Percentiles rank a stretch among this genome's conserved stretches.
Evolutionary conservation across 2,329 filamentous ascomycete genomes (phyloP).

Genomic region (Penicillium sp.): DNA sequence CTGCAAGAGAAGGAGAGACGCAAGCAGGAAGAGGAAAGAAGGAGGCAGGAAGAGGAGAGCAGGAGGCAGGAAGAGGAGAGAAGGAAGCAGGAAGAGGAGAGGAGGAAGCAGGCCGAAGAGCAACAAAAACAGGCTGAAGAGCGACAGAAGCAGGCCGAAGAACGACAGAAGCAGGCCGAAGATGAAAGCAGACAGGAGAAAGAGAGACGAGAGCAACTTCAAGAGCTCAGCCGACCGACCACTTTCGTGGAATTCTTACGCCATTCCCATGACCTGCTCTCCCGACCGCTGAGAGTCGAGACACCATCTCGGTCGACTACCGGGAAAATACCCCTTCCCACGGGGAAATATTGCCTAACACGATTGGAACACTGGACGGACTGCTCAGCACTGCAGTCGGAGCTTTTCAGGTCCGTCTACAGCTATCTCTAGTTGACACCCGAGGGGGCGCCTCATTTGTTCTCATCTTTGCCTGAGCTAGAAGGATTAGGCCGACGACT

Average conservation of each 20-base stretch:
- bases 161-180: too few relatives aligned
- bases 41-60: too few relatives aligned
- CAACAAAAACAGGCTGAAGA: too few relatives aligned
- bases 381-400: slow-evolving; percentile 15
- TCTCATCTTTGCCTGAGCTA: slow-evolving; percentile 20
- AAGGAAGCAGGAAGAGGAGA: background rate
- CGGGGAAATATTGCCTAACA: slow-evolving; percentile 37
- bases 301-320: slow-evolving; percentile 32
- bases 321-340: slow-evolving; percentile 30
- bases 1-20: background rate
- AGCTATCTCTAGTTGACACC: slow-evolving; percentile 26
- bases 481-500: slow-evolving; percentile 27
- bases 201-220: too few relatives aligned
- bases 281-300: slow-evolving; percentile 30
- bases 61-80: slow-evolving; percentile 5
- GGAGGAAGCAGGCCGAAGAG: background rate
- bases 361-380: slow-evolving; percentile 32
- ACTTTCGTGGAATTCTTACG: slow-evolving; percentile 24
- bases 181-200: too few relatives aligned
- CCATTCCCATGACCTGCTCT: slow-evolving; percentile 27
- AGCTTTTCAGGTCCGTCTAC: slow-evolving; percentile 17
- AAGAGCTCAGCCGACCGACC: slow-evolving; percentile 15
- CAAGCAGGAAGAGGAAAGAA: too few relatives aligned
- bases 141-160: too few relatives aligned
- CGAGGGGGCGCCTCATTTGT: slow-evolving; percentile 23